Base-by-base conservation (phyloP, 2,329 filamentous ascomycete species). In the Rutstroemia sp. region DNA sequence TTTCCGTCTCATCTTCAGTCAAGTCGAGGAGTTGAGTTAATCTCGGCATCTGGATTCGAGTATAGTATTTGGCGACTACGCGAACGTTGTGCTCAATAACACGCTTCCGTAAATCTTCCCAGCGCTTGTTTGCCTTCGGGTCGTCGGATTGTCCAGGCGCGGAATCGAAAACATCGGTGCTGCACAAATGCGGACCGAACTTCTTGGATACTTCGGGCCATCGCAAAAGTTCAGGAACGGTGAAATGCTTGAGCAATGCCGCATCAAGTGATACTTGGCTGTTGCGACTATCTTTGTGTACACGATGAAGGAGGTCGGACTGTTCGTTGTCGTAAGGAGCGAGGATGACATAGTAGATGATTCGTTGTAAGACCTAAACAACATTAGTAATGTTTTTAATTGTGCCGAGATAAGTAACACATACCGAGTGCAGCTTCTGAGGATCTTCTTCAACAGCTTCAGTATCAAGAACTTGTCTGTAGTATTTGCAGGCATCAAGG, bases 31-130 rank as follows among this genome's bases (percentile, higher is more conserved):
- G 82, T 72, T 94, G 82, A 7, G 91, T 96, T 60, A 99, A 78
- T 36, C 94, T 89, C 62, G 86, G 84, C 81, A 96, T 94, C 71
- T 90, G 87, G 70, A 99, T 95, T 65, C 94, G 89, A 21, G 94
- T 99, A 77, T 99, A 99, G 79, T 99, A 99, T 75, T 96, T 96
- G 66, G 94, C 94, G 39, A 99, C 84, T 2, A 99, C 94, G 52
- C 94, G 89, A 53, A 99, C 92, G 64, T 99, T 99, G 77, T 99
- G 94, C 77, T 99, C 94, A 67, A 99, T 99, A 60, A 99, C 94
- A 53, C 94, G 91, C 81, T 97, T 97, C 68, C 94, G 89, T 62
- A 99, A 78, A 70, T 96, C 94, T 70, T 94, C 82, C 91, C 92
- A 99, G 71, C 94, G 83, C 72, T 87, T 83, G 72, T 88, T 77